A percentile compares a stretch with the other conserved stretches of the same genome.
These are phyloP conservation scores for Pyrenula massariospora DNA, from an alignment of 495 filamentous ascomycete species.

Conservation along the genomic window DNA sequence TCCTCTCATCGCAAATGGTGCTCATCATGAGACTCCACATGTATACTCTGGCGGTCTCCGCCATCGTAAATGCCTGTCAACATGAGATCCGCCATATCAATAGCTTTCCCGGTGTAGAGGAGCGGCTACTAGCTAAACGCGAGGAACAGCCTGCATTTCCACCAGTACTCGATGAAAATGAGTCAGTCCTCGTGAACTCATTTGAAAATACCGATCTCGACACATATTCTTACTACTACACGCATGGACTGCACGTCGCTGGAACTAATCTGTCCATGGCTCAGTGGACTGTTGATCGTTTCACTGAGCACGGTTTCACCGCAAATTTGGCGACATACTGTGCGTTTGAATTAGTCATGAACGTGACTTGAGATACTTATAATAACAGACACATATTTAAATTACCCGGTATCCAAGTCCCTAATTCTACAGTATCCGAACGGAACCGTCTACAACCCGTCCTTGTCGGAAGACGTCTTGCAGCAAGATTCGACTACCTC, in stretches of 20 bases:
- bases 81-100: not conserved
- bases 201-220: slow-evolving; percentile 16
- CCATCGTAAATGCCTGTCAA: not conserved
- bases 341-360: not conserved
- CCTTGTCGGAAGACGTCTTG: slow-evolving; percentile 5
- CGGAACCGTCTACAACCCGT: slow-evolving; percentile 9
- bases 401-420: slow-evolving; percentile 8
- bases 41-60: not conserved
- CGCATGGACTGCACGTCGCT: slow-evolving; percentile 23
- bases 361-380: slow-evolving; percentile 13
- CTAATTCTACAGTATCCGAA: slow-evolving; percentile 9
- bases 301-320: slow-evolving; percentile 7
- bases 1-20: not conserved
- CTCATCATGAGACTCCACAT: not conserved
- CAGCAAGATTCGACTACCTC: slow-evolving; percentile 12
- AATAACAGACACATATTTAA: slow-evolving; percentile 15
- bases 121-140: not conserved
- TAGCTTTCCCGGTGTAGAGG: not conserved
- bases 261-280: slow-evolving; percentile 19
- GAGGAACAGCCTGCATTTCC: slow-evolving; percentile 12
- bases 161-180: slow-evolving; percentile 10
- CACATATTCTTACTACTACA: slow-evolving; percentile 24
- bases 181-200: slow-evolving; percentile 11
- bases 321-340: not conserved
- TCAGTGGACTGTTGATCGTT: slow-evolving; percentile 11